Conservation (phyloP, 2,329 filamentous ascomycete genomes). For the Iodosphaeria phyllophila region DNA sequence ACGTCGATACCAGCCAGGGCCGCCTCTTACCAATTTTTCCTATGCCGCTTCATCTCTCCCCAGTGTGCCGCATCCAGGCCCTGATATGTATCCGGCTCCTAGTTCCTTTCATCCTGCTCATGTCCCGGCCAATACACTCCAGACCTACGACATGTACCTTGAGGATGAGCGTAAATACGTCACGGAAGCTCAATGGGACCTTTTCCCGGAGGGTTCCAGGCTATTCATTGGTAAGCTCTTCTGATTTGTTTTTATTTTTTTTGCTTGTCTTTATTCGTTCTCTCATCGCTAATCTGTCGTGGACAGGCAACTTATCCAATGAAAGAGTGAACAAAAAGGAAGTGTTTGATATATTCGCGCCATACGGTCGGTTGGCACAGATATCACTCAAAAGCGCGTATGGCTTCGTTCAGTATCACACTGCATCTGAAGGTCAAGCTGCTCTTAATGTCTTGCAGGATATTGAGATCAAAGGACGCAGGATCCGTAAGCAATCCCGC, state of each 20-base stretch:
- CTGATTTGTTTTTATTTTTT: constrained; percentile 3
- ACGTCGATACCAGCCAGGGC: constrained; percentile 12
- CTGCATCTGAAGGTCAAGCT: constrained; percentile 50
- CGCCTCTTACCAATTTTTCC: constrained; percentile 12
- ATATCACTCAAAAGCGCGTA: constrained; percentile 95
- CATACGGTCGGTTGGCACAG: constrained; percentile 73
- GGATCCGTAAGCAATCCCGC: constrained; percentile 57
- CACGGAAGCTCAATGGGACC: constrained; percentile 63
- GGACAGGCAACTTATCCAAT: constrained; percentile 75
- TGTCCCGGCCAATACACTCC: constrained; percentile 9
- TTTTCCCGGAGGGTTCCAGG: constrained; percentile 58
- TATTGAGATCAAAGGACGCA: constrained; percentile 65
- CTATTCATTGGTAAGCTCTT: constrained; percentile 55
- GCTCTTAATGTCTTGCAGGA: constrained; percentile 69
- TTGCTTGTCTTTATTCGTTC: constrained; percentile 4
- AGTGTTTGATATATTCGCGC: constrained; percentile 78
- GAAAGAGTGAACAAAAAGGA: constrained; percentile 89
- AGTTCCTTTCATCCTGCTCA: constrained; percentile 6
- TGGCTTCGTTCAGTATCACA: constrained; percentile 88
- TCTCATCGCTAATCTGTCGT: constrained; percentile 9
- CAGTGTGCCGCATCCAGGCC: constrained; percentile 14
- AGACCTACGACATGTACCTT: constrained; percentile 54
- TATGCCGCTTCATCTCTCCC: constrained; percentile 8
- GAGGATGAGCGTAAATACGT: constrained; percentile 58
- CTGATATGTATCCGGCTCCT: constrained; percentile 3